Evolutionary conservation across 371 early-diverging fungal genomes (phyloP), one percentile per base, ranked within the genome.

Genomic region (Mucor velutinosus): DNA sequence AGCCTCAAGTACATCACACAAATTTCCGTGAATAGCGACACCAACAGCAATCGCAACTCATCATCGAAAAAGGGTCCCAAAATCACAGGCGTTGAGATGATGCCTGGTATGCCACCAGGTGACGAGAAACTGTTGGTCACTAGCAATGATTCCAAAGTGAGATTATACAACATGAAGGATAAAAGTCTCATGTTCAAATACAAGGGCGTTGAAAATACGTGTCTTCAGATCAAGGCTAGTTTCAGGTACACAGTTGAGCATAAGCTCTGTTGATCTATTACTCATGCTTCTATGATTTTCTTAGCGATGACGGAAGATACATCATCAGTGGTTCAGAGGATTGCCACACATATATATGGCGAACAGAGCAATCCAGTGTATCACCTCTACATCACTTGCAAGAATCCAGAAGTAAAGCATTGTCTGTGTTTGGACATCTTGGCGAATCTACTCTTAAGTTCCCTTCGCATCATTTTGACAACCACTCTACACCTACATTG

Each of bases 251-350:
- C 10, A 21, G 4, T 4, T 17, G 17, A 45, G n/a, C 33, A 33
- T n/a, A n/a, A n/a, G 4, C 33, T 7, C 0, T 56, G 19, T 30
- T 17, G 66, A 33, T 19, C 35, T 35, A n/a, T 60, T 23, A 32
- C 8, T 27, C 15, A 30, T 8, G 17, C 30, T 14, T 7, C 15
- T 12, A 14, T 14, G 12, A 30, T 45, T 25, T 15, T 25, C 17
- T 7, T 71, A 85, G 90, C 64, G 86, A 88, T 58, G 91, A 92
- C 76, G 94, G 91, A n/a, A 72, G 81, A 41, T 94, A 85, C 70
- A 87, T 95, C 15, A 84, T 95, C 27, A 89, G 89, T 67, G 95
- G 94, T 7, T 93, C 93, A 5, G 96, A 97, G 62, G 91, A 94
- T 67, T 75, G 82, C 29, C 77, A 86, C 37, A 85, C 91, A 0